phyloP scores from a whole-genome alignment of 208 protist genomes.

The Leishmania major region DNA sequence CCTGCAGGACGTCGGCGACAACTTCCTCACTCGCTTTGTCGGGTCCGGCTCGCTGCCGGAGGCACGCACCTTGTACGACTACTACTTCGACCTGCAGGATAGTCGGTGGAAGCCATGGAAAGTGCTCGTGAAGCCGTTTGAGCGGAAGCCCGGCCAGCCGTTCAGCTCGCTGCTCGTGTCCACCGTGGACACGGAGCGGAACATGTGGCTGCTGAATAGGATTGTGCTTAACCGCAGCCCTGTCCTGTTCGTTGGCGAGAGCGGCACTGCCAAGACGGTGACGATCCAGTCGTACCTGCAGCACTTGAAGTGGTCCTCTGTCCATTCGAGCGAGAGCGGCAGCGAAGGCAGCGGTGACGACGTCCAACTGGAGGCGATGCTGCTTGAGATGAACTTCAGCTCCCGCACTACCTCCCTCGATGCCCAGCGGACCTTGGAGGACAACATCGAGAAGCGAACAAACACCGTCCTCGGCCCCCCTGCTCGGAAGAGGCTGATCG shows the following conservation, averaged over 20 bases:
- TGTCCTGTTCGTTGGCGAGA: slow-evolving; percentile 97
- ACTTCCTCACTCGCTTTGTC: slow-evolving; percentile 91
- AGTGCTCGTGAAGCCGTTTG: slow-evolving; percentile 92
- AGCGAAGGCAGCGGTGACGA: slow-evolving; percentile 24
- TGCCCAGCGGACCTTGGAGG: slow-evolving; percentile 96
- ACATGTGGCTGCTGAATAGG: slow-evolving; percentile 96
- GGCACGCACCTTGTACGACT: slow-evolving; percentile 96
- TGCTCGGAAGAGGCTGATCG: slow-evolving; percentile 95
- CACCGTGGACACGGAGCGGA: slow-evolving; percentile 98
- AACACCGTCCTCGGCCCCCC: slow-evolving; percentile 96
- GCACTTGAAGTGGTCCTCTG: slow-evolving; percentile 78
- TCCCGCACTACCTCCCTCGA: slow-evolving; percentile 96
- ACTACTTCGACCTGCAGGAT: slow-evolving; percentile 95
- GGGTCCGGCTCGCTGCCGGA: slow-evolving; percentile 90
- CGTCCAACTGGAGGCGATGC: slow-evolving; percentile 88
- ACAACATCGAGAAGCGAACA: slow-evolving; percentile 97
- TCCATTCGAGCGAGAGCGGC: slow-evolving; percentile 23
- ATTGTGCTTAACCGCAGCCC: slow-evolving; percentile 92
- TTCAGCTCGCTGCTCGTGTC: slow-evolving; percentile 98
- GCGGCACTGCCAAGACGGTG: slow-evolving; percentile 99
- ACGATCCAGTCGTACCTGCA: slow-evolving; percentile 96
- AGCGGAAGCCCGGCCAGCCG: slow-evolving; percentile 73
- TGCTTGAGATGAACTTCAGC: slow-evolving; percentile 97
- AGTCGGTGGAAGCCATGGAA: slow-evolving; percentile 97
- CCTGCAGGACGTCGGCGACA: slow-evolving; percentile 91